Percentiles rank a stretch among this genome's conserved stretches.
These are phyloP conservation scores for Petunia secreta DNA, from an alignment of 257 asterid species.

Conservation along the genomic window DNA sequence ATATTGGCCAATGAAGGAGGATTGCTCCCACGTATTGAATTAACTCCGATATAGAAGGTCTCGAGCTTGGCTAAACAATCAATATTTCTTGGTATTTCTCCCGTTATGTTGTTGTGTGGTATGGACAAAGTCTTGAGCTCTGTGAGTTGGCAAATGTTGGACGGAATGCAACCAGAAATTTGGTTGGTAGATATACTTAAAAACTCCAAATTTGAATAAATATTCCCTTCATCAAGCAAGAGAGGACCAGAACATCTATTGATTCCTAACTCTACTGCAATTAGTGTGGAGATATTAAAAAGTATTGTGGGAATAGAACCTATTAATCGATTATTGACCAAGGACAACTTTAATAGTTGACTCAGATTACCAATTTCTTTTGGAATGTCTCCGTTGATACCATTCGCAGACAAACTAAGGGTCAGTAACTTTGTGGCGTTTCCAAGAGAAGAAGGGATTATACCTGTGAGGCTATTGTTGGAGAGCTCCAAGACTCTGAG, in stretches of 20 bases:
- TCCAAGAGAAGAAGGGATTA: neutral
- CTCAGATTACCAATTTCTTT: constrained; percentile 12
- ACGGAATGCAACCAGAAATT: constrained; percentile 31
- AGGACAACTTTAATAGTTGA: neutral
- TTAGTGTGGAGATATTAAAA: constrained; percentile 37
- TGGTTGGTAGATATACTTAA: constrained; percentile 36
- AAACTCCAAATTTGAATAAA: constrained; percentile 5
- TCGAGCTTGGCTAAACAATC: constrained; percentile 38
- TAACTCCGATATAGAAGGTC: constrained; percentile 29
- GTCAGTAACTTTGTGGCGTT: neutral
- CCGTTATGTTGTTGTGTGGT: constrained; percentile 32
- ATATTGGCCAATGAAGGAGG: constrained; percentile 42
- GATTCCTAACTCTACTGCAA: constrained; percentile 15
- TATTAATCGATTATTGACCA: constrained; percentile 27
- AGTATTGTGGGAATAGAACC: constrained; percentile 38
- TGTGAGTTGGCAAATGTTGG: neutral
- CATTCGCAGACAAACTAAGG: neutral
- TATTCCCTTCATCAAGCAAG: neutral
- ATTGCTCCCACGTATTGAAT: constrained; percentile 29
- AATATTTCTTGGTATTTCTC: constrained; percentile 35
- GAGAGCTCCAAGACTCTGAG: constrained; percentile 27
- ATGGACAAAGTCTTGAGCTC: constrained; percentile 23
- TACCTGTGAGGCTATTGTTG: neutral
- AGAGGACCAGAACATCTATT: constrained; percentile 37
- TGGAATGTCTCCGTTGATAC: constrained; percentile 23